Evolutionary conservation across 176 grass and related monocot species (phyloP).

Genomic region (Guadua angustifolia): DNA sequence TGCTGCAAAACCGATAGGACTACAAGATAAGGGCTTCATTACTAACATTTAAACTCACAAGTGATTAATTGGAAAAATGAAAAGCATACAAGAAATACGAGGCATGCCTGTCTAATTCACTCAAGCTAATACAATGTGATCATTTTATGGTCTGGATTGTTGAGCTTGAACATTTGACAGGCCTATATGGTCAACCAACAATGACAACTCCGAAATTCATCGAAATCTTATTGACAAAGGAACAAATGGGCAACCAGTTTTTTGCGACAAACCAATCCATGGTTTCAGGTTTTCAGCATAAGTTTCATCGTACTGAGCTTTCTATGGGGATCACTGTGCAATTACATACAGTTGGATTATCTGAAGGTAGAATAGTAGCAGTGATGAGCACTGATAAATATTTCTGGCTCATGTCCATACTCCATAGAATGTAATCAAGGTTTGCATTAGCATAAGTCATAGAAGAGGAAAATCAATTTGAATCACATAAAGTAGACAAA

Average conservation of each 20-base stretch:
- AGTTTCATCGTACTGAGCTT: slow-evolving; percentile 1
- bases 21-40: slow-evolving; percentile 8
- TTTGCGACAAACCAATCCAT: slow-evolving; percentile 18
- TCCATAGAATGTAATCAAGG: background rate
- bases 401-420: background rate
- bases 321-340: background rate
- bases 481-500: slow-evolving; percentile 18
- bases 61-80: slow-evolving; percentile 7
- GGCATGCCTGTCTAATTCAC: background rate
- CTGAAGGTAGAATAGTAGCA: background rate
- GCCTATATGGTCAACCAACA: slow-evolving; percentile 2
- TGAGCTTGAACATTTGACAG: slow-evolving; percentile 5
- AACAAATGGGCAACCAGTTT: background rate
- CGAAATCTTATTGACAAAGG: background rate
- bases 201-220: background rate
- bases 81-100: background rate
- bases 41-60: background rate
- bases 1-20: background rate
- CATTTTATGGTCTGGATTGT: background rate
- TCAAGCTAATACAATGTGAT: slow-evolving; percentile 3
- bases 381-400: background rate
- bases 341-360: background rate
- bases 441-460: background rate
- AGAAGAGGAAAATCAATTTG: background rate
- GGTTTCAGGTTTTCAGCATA: background rate